Percentiles rank a stretch among this genome's conserved stretches.
phyloP scores from a whole-genome alignment of 345 rosid species.

The Ceriops decandra region DNA sequence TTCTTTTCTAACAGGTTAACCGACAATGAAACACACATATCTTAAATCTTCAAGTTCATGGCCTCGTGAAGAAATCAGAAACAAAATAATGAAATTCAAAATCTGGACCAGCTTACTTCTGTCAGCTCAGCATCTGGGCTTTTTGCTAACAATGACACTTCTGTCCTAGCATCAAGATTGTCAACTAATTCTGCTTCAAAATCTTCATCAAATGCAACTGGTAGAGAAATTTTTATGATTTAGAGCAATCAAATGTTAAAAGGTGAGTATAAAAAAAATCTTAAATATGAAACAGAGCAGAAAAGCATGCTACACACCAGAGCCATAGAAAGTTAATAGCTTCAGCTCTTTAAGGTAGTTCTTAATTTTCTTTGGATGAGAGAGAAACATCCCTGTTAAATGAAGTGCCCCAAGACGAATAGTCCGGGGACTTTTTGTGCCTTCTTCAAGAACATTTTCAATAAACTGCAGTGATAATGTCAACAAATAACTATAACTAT shows the following conservation, averaged over 20 bases:
- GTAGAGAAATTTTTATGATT: constrained; percentile 7
- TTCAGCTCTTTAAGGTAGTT: constrained; percentile 80
- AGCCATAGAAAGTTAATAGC: constrained; percentile 84
- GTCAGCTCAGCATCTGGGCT: constrained; percentile 74
- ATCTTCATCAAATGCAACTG: constrained; percentile 98
- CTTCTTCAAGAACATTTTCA: constrained; percentile 80
- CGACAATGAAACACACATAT: not conserved
- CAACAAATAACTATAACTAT: constrained; percentile 5
- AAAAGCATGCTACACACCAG: constrained; percentile 49
- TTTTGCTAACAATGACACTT: constrained; percentile 67
- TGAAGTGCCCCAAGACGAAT: constrained; percentile 92
- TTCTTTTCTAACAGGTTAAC: not conserved
- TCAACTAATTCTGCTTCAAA: constrained; percentile 89
- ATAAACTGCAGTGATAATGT: constrained; percentile 52
- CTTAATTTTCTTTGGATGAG: constrained; percentile 61
- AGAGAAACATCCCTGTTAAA: constrained; percentile 84
- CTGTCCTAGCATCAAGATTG: constrained; percentile 72
- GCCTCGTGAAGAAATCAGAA: not conserved
- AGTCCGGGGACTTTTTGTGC: constrained; percentile 94
- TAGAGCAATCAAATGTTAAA: not conserved
- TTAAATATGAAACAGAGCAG: not conserved
- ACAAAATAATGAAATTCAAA: constrained; percentile 6
- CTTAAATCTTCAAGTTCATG: not conserved
- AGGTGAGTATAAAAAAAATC: not conserved
- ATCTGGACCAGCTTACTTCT: constrained; percentile 52